Base-by-base conservation (phyloP, 805 yeast genomes). In the Candida khao-thaluensis region DNA sequence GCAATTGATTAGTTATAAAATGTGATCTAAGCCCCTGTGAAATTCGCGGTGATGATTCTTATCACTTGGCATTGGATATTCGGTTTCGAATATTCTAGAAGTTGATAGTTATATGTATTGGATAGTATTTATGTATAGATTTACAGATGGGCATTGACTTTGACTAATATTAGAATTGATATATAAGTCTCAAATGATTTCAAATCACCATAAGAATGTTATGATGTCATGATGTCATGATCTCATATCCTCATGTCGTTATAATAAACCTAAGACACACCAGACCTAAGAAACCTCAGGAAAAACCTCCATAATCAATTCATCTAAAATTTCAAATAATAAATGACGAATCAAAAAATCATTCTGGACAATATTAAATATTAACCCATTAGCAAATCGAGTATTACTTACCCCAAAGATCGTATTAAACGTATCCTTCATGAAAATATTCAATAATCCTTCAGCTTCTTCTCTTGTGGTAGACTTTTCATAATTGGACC, bases 331-430 rank as follows among this genome's bases (percentile, higher is more conserved):
- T 32, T 74, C 72, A 38, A 77, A 72, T 0, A 82, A 52, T 40
- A 90, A 57, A 51, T 84, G 86, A 16, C 77, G 70, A 55, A 85
- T 85, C 42, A 90, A 61, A 17, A 71, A 69, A 42, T 81, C 85
- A 50, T 86, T 85, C 55, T 90, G 97, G 4, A 85, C 45, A 77
- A 84, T 72, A 8, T 72, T 73, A 56, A 84, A 83, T 1, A 85
- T 37, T 30, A 76, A 67, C 3, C 62, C 59, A 6, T 84, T 73
- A 0, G 95, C 96, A 41, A 66, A 69, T 38, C 66, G 71, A 3
- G 95, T 74, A 45, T 79, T 82, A 6, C 76, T 57, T 3, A 69
- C 56, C 0, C 97, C 96, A 42, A 90, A 87, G 1, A 89, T 73
- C 50, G 74, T 81, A 10, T 90, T 79, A 39, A 84, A 77, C 0